Evolutionary conservation across 2,329 filamentous ascomycete species (phyloP).

Genomic region (Cordyceps farinosa): DNA sequence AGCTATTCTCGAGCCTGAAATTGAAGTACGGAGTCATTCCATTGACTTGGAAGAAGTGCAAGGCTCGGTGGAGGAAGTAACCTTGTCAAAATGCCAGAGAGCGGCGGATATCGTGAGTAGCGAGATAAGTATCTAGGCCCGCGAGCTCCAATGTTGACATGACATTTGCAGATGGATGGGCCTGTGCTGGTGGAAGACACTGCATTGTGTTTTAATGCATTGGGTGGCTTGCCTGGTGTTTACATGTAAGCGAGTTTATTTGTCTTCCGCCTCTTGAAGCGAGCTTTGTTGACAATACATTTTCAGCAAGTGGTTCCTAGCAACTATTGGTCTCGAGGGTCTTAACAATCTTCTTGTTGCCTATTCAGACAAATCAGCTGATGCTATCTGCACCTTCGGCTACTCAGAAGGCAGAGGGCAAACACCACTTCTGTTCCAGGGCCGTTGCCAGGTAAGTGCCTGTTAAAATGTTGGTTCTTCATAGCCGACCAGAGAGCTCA

Average conservation of each 20-base stretch:
- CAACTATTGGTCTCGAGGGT: slow-evolving; percentile 74
- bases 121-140: neutral
- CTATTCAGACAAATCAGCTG: slow-evolving; percentile 85
- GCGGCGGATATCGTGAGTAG: slow-evolving; percentile 67
- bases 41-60: slow-evolving; percentile 88
- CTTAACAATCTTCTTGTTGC: slow-evolving; percentile 86
- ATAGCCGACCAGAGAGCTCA: slow-evolving; percentile 2
- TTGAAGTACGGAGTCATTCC: slow-evolving; percentile 69
- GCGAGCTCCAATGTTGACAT: neutral
- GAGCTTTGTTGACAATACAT: slow-evolving; percentile 9
- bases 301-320: slow-evolving; percentile 90
- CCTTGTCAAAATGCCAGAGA: slow-evolving; percentile 76
- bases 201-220: slow-evolving; percentile 84
- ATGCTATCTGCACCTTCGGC: slow-evolving; percentile 94
- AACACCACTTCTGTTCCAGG: slow-evolving; percentile 86
- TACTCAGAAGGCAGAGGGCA: slow-evolving; percentile 83
- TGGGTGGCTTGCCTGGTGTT: slow-evolving; percentile 86
- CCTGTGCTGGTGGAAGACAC: slow-evolving; percentile 96
- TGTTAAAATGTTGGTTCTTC: neutral
- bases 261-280: neutral
- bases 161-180: slow-evolving; percentile 61
- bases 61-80: slow-evolving; percentile 88
- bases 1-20: slow-evolving; percentile 72
- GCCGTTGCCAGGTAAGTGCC: slow-evolving; percentile 69
- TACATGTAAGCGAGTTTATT: slow-evolving; percentile 71